A percentile compares a stretch with the other conserved stretches of the same genome.
Evolutionary conservation across 768 basidiomycete genomes (phyloP).

Genomic region (Mycena filopes): DNA sequence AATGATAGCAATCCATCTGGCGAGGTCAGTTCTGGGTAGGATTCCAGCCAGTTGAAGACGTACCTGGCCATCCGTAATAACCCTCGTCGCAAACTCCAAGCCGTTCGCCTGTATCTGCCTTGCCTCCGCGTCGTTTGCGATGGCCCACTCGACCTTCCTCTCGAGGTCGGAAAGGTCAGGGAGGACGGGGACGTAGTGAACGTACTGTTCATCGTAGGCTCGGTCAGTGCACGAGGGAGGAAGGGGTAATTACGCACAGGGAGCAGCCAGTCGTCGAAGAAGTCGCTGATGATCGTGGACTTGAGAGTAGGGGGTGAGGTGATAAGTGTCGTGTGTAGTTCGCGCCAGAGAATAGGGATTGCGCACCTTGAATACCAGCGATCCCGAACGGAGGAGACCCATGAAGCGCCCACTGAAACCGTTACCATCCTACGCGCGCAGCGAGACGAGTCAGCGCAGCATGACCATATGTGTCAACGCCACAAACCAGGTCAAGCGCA

Average conservation of each 20-base stretch:
- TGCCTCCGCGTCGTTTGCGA: constrained; percentile 4
- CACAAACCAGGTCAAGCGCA: background rate
- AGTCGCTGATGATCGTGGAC: background rate
- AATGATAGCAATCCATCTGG: constrained; percentile 5
- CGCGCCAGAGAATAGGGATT: background rate
- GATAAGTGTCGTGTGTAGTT: background rate
- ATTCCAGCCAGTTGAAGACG: background rate
- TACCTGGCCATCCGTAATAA: constrained; percentile 7
- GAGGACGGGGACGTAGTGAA: constrained; percentile 1
- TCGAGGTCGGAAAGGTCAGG: constrained; percentile 5
- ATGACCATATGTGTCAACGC: background rate
- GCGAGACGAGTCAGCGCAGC: background rate
- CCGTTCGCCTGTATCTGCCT: constrained; percentile 15
- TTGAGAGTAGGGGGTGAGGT: background rate
- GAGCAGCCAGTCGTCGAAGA: constrained; percentile 12
- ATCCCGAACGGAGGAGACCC: background rate
- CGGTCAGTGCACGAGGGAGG: background rate
- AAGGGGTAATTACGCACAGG: background rate
- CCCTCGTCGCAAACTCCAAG: constrained; percentile 1
- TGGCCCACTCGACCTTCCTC: constrained; percentile 4
- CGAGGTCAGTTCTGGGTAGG: background rate
- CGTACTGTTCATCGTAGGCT: background rate
- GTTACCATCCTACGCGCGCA: background rate
- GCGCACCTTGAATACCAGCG: constrained; percentile 7
- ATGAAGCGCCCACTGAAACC: background rate